Conservation (phyloP, 257 asterid genomes). For the Buddleja alternifolia region DNA sequence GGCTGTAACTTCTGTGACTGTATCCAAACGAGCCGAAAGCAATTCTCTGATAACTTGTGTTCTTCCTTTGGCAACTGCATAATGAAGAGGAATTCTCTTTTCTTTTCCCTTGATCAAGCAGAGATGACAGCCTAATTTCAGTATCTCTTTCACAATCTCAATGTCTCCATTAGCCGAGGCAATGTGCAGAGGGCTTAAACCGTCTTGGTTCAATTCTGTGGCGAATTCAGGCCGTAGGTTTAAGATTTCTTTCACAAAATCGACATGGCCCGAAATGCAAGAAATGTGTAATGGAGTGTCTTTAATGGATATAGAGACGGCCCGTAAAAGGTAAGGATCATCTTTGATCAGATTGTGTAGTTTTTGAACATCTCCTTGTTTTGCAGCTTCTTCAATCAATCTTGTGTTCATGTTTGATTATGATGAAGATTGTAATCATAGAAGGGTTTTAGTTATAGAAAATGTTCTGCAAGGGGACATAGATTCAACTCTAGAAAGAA, state of each 20-base stretch:
- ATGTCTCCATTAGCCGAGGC: constrained; percentile 41
- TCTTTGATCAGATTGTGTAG: constrained; percentile 29
- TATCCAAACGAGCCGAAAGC: constrained; percentile 29
- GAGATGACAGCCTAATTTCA: constrained; percentile 33
- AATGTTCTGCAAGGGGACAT: too few species aligned
- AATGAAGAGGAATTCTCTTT: constrained; percentile 46
- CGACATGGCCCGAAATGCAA: constrained; percentile 37
- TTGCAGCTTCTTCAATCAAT: constrained; percentile 31
- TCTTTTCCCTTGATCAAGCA: constrained; percentile 44
- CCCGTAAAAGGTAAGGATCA: constrained; percentile 23
- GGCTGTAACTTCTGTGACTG: constrained; percentile 34
- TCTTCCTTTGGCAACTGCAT: constrained; percentile 42
- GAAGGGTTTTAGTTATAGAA: too few species aligned
- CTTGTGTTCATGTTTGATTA: constrained; percentile 27
- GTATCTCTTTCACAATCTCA: constrained; percentile 40
- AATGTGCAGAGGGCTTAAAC: constrained; percentile 44
- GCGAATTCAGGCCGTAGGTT: constrained; percentile 22
- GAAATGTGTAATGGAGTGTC: constrained; percentile 43
- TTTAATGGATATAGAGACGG: constrained; percentile 11
- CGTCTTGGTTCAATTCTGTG: constrained; percentile 31
- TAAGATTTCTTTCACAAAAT: constrained; percentile 30
- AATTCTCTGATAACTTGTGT: constrained; percentile 27
- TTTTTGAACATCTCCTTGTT: constrained; percentile 24
- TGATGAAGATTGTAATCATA: too few species aligned
- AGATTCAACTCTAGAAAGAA: too few species aligned